phyloP scores from a whole-genome alignment of 2,329 filamentous ascomycete genomes.

The Amesomyces nigricolor region DNA sequence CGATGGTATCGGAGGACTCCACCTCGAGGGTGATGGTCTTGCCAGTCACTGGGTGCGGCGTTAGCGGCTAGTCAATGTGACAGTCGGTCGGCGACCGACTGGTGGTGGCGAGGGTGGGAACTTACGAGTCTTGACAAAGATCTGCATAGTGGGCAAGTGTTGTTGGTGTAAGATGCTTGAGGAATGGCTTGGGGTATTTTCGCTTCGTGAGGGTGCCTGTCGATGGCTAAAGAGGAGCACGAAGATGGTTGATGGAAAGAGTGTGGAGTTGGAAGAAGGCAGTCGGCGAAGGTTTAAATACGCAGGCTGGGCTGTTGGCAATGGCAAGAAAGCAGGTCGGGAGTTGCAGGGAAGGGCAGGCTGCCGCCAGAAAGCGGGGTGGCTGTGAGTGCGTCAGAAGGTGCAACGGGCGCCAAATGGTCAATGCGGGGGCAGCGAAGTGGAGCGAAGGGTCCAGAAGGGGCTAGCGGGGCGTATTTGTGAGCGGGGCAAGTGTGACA shows the following conservation, averaged over 20 bases:
- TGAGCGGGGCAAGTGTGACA: constrained; percentile 12
- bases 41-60: constrained; percentile 58
- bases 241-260: constrained; percentile 19
- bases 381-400: constrained; percentile 27
- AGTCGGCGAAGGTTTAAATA: constrained; percentile 24
- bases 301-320: not conserved
- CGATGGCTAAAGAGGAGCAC: constrained; percentile 18
- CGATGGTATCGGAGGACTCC: constrained; percentile 72
- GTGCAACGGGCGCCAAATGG: constrained; percentile 17
- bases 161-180: constrained; percentile 4
- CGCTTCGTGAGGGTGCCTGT: not conserved
- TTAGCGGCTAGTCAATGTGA: constrained; percentile 39
- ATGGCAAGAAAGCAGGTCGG: constrained; percentile 12
- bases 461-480: constrained; percentile 17
- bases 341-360: constrained; percentile 25
- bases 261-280: constrained; percentile 26
- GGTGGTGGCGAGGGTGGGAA: constrained; percentile 32
- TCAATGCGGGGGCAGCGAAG: constrained; percentile 21
- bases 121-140: constrained; percentile 95
- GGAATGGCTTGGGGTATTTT: constrained; percentile 5
- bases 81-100: constrained; percentile 29
- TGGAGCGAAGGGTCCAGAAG: constrained; percentile 26
- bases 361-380: constrained; percentile 26
- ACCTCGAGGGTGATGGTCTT: constrained; percentile 83
- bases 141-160: constrained; percentile 66